Percentiles rank a stretch among this genome's conserved stretches.
Evolutionary conservation across 768 basidiomycete species (phyloP).

Genomic region (Paxillus ammoniavirescens): DNA sequence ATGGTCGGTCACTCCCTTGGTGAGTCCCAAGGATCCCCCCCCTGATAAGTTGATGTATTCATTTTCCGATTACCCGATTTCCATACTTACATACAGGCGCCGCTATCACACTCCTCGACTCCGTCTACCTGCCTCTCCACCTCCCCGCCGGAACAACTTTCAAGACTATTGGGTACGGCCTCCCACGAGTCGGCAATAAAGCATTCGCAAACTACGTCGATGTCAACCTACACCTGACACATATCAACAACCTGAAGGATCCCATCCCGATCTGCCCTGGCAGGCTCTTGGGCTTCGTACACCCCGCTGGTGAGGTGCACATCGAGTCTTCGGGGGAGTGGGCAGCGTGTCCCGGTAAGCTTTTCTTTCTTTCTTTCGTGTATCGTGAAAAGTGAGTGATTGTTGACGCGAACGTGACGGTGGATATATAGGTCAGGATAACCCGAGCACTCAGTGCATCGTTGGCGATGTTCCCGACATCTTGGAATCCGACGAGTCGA

Average conservation of each 20-base stretch:
- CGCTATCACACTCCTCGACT: constrained; percentile 35
- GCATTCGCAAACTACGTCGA: constrained; percentile 59
- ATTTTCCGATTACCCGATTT: not conserved
- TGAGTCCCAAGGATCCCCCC: constrained; percentile 16
- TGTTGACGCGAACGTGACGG: not conserved
- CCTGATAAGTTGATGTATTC: not conserved
- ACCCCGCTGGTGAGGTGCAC: constrained; percentile 41
- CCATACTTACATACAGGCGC: constrained; percentile 21
- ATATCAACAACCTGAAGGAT: constrained; percentile 51
- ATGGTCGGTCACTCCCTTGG: constrained; percentile 43
- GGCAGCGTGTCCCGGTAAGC: constrained; percentile 49
- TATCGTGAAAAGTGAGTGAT: no score
- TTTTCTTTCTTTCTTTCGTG: not conserved
- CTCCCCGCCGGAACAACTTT: constrained; percentile 30
- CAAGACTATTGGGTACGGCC: constrained; percentile 30
- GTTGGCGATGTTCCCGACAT: constrained; percentile 36
- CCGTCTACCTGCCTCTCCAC: constrained; percentile 35
- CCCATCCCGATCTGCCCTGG: constrained; percentile 35
- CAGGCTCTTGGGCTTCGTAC: constrained; percentile 36
- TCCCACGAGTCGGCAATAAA: constrained; percentile 50
- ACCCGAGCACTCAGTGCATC: constrained; percentile 37
- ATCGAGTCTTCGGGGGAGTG: constrained; percentile 46
- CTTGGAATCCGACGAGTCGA: constrained; percentile 33
- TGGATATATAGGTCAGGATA: constrained; percentile 51
- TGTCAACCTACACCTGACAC: constrained; percentile 40